Conservation (phyloP, 805 yeast species). For the Suhomyces sp. region DNA sequence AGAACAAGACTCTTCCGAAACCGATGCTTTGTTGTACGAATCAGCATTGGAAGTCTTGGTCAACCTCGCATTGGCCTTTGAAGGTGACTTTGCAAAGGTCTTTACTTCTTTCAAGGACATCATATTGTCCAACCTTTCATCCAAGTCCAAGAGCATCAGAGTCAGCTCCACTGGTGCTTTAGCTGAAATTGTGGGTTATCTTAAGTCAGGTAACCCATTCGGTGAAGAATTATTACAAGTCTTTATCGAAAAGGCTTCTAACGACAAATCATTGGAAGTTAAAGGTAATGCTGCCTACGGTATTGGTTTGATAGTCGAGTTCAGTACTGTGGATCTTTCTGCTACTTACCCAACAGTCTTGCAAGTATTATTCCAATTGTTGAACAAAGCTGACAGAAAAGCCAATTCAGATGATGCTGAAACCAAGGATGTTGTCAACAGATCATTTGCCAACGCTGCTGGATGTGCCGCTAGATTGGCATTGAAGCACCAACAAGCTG, state of each 20-base stretch:
- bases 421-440: slow-evolving; percentile 70
- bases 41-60: slow-evolving; percentile 83
- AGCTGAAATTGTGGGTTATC: slow-evolving; percentile 81
- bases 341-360: slow-evolving; percentile 67
- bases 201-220: slow-evolving; percentile 65
- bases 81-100: slow-evolving; percentile 69
- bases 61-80: slow-evolving; percentile 71
- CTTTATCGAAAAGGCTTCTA: slow-evolving; percentile 64
- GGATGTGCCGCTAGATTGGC: slow-evolving; percentile 96
- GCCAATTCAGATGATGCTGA: slow-evolving; percentile 66
- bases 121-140: slow-evolving; percentile 53
- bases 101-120: slow-evolving; percentile 70
- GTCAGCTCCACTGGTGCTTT: slow-evolving; percentile 82
- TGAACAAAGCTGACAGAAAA: slow-evolving; percentile 58
- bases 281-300: slow-evolving; percentile 96
- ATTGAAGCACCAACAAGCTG: slow-evolving; percentile 62
- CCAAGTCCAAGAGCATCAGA: slow-evolving; percentile 63
- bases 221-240: slow-evolving; percentile 67
- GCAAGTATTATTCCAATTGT: slow-evolving; percentile 74
- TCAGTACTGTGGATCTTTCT: slow-evolving; percentile 55
- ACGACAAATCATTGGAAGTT: slow-evolving; percentile 79
- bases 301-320: slow-evolving; percentile 70
- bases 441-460: slow-evolving; percentile 90
- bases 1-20: slow-evolving; percentile 45
- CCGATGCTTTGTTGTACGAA: slow-evolving; percentile 71